A percentile compares a stretch with the other conserved stretches of the same genome.
Conservation (phyloP, 306 rosid species). For the Vachellia collinsii region DNA sequence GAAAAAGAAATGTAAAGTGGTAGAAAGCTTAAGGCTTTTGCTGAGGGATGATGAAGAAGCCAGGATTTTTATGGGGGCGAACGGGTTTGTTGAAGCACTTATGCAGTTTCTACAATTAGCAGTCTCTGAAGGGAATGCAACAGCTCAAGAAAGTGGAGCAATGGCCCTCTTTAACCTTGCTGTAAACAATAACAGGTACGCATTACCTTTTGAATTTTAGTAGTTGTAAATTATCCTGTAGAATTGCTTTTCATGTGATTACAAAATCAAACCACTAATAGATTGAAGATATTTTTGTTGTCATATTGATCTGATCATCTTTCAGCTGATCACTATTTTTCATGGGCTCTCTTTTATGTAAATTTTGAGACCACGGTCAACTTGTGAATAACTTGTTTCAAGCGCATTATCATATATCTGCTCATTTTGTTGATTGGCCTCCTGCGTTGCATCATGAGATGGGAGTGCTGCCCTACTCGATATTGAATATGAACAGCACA, state of each 20-base stretch:
- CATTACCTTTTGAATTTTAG: slow-evolving; percentile 3
- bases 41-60: slow-evolving; percentile 94
- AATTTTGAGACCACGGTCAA: neutral
- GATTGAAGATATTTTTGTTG: neutral
- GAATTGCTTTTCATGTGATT: slow-evolving; percentile 30
- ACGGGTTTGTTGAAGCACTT: slow-evolving; percentile 92
- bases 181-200: slow-evolving; percentile 87
- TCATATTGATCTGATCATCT: slow-evolving; percentile 1
- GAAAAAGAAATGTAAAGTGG: slow-evolving; percentile 71
- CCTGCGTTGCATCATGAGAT: neutral
- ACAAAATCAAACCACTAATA: slow-evolving; percentile 11
- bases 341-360: neutral
- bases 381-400: neutral
- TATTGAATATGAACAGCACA: neutral
- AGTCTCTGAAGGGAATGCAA: slow-evolving; percentile 55
- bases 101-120: slow-evolving; percentile 69
- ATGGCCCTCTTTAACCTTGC: slow-evolving; percentile 99
- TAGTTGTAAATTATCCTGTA: slow-evolving; percentile 19
- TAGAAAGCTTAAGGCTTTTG: slow-evolving; percentile 72
- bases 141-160: slow-evolving; percentile 91
- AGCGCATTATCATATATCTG: neutral
- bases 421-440: slow-evolving; percentile 9
- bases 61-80: slow-evolving; percentile 88
- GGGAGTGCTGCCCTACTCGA: neutral
- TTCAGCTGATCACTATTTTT: neutral